phyloP scores from a whole-genome alignment of 225 moss, liverwort and hornwort genomes.

The Sphagnum contortum region DNA sequence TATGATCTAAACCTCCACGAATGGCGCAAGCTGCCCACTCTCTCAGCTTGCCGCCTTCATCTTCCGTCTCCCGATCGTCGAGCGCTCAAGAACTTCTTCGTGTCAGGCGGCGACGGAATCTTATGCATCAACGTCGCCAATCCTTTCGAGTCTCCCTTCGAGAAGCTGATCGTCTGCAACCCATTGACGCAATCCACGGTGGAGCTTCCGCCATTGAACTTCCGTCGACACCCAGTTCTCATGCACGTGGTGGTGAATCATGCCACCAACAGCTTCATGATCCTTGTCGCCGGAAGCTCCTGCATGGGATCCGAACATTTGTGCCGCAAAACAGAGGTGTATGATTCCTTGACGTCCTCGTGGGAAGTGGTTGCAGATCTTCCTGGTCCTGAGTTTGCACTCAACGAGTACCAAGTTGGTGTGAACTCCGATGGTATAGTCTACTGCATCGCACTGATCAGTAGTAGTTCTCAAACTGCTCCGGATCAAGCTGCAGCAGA shows the following conservation, averaged over 20 bases:
- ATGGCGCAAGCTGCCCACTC: no score
- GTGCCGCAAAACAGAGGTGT: slow-evolving; percentile 1
- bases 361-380: neutral
- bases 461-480: no score
- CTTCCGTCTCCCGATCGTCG: no score
- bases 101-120: no score
- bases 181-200: neutral
- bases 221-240: neutral
- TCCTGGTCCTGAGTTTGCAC: neutral
- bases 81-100: no score
- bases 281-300: neutral
- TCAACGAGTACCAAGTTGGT: neutral
- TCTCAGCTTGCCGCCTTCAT: no score
- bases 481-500: no score
- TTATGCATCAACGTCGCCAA: no score
- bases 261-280: neutral
- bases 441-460: no score
- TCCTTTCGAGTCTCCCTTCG: neutral
- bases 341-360: neutral
- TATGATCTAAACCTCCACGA: no score
- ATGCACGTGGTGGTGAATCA: neutral
- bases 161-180: neutral
- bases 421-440: neutral
- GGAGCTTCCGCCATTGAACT: neutral
- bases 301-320: neutral